A percentile compares a stretch with the other conserved stretches of the same genome.
Conservation (phyloP, 2,329 filamentous ascomycete species). For the Microsporum ferrugineum region DNA sequence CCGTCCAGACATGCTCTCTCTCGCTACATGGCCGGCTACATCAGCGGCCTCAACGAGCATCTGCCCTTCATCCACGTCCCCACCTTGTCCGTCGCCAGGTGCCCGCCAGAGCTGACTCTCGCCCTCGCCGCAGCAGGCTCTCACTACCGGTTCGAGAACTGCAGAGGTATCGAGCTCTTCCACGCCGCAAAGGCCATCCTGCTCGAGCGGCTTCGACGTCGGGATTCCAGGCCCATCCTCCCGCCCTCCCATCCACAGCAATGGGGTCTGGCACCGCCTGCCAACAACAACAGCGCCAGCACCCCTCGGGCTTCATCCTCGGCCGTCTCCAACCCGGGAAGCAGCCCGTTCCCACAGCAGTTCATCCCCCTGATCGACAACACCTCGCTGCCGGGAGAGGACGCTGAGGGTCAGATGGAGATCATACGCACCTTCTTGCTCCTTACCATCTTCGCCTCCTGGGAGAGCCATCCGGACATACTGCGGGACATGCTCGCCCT, state of each 20-base stretch:
- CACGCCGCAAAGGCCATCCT: constrained; percentile 46
- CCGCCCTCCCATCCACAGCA: constrained; percentile 29
- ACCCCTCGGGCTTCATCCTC: constrained; percentile 31
- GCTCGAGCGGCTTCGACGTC: constrained; percentile 40
- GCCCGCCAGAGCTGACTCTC: constrained; percentile 39
- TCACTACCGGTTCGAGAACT: constrained; percentile 40
- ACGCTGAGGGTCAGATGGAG: constrained; percentile 39
- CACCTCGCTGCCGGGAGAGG: constrained; percentile 27
- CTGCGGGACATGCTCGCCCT: constrained; percentile 47
- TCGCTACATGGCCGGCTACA: constrained; percentile 41
- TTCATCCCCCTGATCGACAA: constrained; percentile 24
- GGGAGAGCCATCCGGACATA: constrained; percentile 47
- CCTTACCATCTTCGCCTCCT: constrained; percentile 49
- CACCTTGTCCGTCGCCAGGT: constrained; percentile 36
- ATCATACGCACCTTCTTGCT: constrained; percentile 41
- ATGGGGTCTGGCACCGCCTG: constrained; percentile 33
- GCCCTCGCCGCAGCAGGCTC: constrained; percentile 42
- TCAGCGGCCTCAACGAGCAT: constrained; percentile 42
- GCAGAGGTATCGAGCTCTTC: constrained; percentile 45
- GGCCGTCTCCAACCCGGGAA: constrained; percentile 31
- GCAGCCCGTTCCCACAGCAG: constrained; percentile 35
- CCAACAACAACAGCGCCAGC: constrained; percentile 24
- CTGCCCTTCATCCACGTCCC: constrained; percentile 43
- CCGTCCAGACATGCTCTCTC: constrained; percentile 40
- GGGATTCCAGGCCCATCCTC: constrained; percentile 36